Base-by-base conservation (phyloP, 352 stramenopile genomes). In the Globisporangium irregulare region DNA sequence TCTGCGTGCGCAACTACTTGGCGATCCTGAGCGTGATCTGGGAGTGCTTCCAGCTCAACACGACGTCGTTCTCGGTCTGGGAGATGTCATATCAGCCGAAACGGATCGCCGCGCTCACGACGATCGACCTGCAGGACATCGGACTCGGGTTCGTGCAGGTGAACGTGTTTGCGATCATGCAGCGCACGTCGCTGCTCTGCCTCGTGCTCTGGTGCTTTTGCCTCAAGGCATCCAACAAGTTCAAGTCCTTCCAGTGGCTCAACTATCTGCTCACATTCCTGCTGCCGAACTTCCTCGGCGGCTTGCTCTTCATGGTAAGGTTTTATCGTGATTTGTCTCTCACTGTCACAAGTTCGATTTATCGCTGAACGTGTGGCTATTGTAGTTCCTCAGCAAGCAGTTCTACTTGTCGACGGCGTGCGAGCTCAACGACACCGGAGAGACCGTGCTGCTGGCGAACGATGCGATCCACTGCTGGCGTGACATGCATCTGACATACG, bases 201-300 rank as follows among this genome's bases (percentile, higher is more conserved):
- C 65, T 81, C 12, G 25, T 71, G 14, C 32, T 78, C 46, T 78
- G 74, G 72, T 75, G 73, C 36, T 74, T 81, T 29, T 78, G 72
- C 59, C 66, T 81, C 66, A 81, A 81, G 60, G 74, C 74, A 7
- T 77, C 72, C 14, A 81, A 81, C 70, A 78, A 81, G 58, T 79
- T 79, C 59, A 81, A 81, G 68, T 69, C 68, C 7, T 63, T 75
- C 20, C 72, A 72, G 46, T 77, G 64, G 61, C 64, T 81, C 53
- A 79, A 81, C 62, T 81, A 81, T 53, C 54, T 73, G 22, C 41
- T 81, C 50, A 81, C 75, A 25, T 79, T 81, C 50, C 34, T 81
- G 12, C 20, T 81, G 32, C 75, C 75, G 20, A 81, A 73, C 22
- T 22, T 73, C 3, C 65, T 81, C 0, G 69, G 69, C 27, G 72